A percentile compares a stretch with the other conserved stretches of the same genome.
phyloP scores from a whole-genome alignment of 352 stramenopile species.

The Poterioochromonas sp. region DNA sequence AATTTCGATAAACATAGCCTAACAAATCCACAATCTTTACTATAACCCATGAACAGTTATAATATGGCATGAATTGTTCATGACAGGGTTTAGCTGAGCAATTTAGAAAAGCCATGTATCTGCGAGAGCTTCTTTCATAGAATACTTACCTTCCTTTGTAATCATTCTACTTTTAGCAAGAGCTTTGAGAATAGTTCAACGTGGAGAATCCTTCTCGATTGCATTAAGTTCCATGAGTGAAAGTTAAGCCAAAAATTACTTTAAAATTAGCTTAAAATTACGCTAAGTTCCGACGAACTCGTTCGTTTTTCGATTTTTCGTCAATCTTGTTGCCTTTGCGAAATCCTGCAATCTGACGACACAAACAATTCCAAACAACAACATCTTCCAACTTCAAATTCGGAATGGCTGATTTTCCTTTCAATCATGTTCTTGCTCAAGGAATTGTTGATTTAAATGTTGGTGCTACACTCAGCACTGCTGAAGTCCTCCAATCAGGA shows the following conservation, averaged over 20 bases:
- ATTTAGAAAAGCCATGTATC: too few relatives aligned
- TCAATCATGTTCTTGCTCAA: conserved; percentile 14
- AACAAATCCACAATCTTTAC: too few relatives aligned
- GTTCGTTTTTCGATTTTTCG: conserved; percentile 14
- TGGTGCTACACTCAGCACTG: conserved; percentile 8
- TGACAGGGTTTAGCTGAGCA: too few relatives aligned
- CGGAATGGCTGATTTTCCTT: conserved; percentile 11
- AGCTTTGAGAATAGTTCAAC: conserved; percentile 14
- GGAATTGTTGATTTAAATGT: conserved; percentile 17
- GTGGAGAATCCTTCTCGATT: conserved; percentile 11
- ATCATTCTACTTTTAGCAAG: conserved; percentile 15
- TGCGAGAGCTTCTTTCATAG: too few relatives aligned
- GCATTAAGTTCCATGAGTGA: conserved; percentile 13
- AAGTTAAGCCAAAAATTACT: conserved; percentile 17
- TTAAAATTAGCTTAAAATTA: conserved; percentile 19
- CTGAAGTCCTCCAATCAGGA: conserved; percentile 10
- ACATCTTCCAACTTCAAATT: conserved; percentile 15
- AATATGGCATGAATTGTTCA: too few relatives aligned
- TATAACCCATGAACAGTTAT: too few relatives aligned
- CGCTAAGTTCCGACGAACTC: conserved; percentile 8
- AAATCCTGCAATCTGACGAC: conserved; percentile 11
- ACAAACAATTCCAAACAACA: conserved; percentile 15
- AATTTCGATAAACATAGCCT: too few relatives aligned
- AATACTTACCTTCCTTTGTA: conserved; percentile 15
- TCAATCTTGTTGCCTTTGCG: conserved; percentile 11